Percentiles rank a stretch among this genome's conserved stretches.
Conservation (phyloP, 2,329 filamentous ascomycete species). For the Fusarium sp. region DNA sequence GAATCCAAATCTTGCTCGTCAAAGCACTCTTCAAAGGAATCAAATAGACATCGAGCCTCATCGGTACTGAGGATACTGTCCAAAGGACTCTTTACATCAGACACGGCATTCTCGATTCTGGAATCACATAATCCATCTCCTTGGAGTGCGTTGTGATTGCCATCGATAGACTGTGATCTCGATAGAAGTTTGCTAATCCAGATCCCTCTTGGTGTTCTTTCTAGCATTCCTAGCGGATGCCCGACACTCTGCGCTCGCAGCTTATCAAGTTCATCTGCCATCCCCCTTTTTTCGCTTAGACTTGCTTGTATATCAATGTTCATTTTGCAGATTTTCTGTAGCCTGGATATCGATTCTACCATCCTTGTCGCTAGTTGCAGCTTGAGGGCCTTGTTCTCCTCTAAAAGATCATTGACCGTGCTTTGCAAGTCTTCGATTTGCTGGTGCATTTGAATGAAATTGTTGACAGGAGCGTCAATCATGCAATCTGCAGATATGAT, state of each 20-base stretch:
- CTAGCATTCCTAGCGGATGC: background rate
- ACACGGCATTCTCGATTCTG: too few species aligned
- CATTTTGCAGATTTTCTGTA: background rate
- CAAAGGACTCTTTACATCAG: background rate
- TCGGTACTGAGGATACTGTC: background rate
- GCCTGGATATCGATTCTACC: background rate
- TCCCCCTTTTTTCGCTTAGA: background rate
- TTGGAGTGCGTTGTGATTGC: too few species aligned
- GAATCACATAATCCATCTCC: fast-evolving
- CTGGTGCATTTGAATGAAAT: background rate
- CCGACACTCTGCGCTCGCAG: background rate
- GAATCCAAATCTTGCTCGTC: background rate
- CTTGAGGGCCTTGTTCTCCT: background rate
- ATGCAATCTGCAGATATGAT: background rate
- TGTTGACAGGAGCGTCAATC: fast-evolving
- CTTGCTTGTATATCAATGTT: background rate
- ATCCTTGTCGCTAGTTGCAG: background rate
- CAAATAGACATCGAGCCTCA: background rate
- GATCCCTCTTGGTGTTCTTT: background rate
- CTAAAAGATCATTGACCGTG: background rate
- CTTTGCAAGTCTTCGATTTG: background rate
- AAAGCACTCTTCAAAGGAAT: background rate
- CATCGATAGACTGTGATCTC: background rate
- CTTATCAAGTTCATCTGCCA: background rate
- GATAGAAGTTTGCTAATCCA: background rate